Evolutionary conservation across 257 asterid species (phyloP), one percentile per base, ranked within the genome.

Genomic region (Dorcoceras hygrometricum): DNA sequence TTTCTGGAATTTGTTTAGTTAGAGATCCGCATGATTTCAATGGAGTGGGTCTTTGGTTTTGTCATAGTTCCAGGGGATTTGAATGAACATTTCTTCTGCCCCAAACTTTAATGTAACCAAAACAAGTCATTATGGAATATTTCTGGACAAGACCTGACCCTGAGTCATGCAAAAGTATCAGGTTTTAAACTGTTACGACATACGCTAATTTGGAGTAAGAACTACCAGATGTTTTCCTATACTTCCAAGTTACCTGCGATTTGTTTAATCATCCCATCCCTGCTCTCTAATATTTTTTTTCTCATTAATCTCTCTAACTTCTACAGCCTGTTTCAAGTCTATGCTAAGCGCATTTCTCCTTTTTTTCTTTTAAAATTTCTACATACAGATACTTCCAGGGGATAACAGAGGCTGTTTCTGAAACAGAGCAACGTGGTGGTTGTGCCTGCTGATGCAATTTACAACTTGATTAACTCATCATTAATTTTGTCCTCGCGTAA

Each of bases 341-440:
- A 2, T 51, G 46, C 51, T 55, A 57, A 16, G 18, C 48, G 20
- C 26, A 5, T 61, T 65, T 23, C 5, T 20, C 58, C 67, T 71
- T 60, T 78, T 27, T 14, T 7, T 9, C 51, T 36, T 36, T 62
- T 63, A 69, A 69, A 9, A 69, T 63, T 69, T 66, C 32, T 46
- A 2, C 72, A 27, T 72, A 61, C 89, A 93, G 98, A 78, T 93
- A 93, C 85, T 93, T 90, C 71, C 97, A 88, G 67, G 82, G 84
- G 76, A 86, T 89, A 65, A 95, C 96, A 0, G 98, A 93, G 71
- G 81, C 81, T 48, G 88, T 84, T 60, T 79, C 97, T 22, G 98
- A 89, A 72, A 72, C 86, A 0, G 97, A 86, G 73, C 97, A 86
- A 76, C 84, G 81, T 72, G 96, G 98, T 48, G 96, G 96, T 11